Evolutionary conservation across 345 rosid species (phyloP).

Genomic region (Kandelia obovata): DNA sequence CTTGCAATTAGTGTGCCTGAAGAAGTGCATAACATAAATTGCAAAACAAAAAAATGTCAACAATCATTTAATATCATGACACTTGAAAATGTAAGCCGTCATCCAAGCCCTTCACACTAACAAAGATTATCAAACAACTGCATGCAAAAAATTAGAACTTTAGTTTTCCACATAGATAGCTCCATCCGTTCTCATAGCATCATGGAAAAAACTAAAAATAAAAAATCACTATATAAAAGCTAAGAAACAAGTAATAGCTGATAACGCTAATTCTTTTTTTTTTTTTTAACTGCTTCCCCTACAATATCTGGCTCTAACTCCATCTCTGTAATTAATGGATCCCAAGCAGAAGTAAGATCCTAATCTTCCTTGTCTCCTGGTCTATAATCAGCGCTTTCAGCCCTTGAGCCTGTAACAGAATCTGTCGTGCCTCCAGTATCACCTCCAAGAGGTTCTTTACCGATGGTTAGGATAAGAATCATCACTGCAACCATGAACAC

Average conservation of each 20-base stretch:
- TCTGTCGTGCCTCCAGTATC: slow-evolving; percentile 37
- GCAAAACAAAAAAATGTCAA: too few species aligned
- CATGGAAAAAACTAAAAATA: too few species aligned
- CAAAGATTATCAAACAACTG: too few species aligned
- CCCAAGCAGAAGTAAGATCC: not conserved
- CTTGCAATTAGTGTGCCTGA: too few species aligned
- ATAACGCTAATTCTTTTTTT: not conserved
- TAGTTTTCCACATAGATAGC: too few species aligned
- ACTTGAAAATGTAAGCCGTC: too few species aligned
- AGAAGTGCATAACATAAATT: too few species aligned
- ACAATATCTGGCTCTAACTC: not conserved
- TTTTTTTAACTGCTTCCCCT: not conserved
- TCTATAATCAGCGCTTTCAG: slow-evolving; percentile 37
- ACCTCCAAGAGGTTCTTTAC: slow-evolving; percentile 50
- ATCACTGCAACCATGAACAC: slow-evolving; percentile 63
- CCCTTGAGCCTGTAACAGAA: slow-evolving; percentile 32
- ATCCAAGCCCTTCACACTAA: too few species aligned
- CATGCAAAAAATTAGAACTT: too few species aligned
- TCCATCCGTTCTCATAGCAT: too few species aligned
- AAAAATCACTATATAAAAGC: too few species aligned
- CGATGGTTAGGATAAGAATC: slow-evolving; percentile 49
- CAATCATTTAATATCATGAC: too few species aligned
- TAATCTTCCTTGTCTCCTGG: slow-evolving; percentile 68
- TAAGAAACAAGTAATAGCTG: not conserved
- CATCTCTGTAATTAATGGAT: not conserved